A percentile compares a stretch with the other conserved stretches of the same genome.
phyloP scores from a whole-genome alignment of 768 basidiomycete genomes.

The Hericium coralloides region DNA sequence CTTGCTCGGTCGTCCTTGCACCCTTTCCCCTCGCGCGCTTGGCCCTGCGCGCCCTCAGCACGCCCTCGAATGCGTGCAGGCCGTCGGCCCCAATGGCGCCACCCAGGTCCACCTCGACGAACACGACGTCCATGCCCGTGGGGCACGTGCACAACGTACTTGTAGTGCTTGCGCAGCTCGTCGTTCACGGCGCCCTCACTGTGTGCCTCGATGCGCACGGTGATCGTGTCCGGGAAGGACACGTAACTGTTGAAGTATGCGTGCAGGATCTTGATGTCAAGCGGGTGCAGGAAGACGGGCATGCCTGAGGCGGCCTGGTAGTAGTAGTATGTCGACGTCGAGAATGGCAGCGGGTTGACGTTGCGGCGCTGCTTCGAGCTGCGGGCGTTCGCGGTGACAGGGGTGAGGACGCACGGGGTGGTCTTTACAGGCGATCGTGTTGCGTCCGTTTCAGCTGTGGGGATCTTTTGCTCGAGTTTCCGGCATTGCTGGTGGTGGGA shows the following conservation, averaged over 20 bases:
- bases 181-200: constrained; percentile 82
- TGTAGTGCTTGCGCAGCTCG: constrained; percentile 89
- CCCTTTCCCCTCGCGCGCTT: constrained; percentile 75
- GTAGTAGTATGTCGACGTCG: constrained; percentile 87
- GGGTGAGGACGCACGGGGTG: background rate
- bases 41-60: constrained; percentile 64
- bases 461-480: constrained; percentile 17
- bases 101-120: constrained; percentile 81
- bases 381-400: constrained; percentile 29
- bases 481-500: constrained; percentile 16
- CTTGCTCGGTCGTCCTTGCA: constrained; percentile 80
- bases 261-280: constrained; percentile 90
- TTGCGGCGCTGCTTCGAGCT: constrained; percentile 60
- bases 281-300: constrained; percentile 87
- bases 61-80: constrained; percentile 74
- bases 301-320: constrained; percentile 92
- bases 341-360: constrained; percentile 78
- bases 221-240: constrained; percentile 76
- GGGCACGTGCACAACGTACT: constrained; percentile 92
- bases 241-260: constrained; percentile 76
- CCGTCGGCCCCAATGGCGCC: constrained; percentile 69
- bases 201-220: constrained; percentile 68
- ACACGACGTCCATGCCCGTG: constrained; percentile 86
- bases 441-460: constrained; percentile 27
- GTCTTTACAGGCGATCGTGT: constrained; percentile 20